Evolutionary conservation across 2,329 filamentous ascomycete species (phyloP).

Genomic region (Intubia oerlemansii): DNA sequence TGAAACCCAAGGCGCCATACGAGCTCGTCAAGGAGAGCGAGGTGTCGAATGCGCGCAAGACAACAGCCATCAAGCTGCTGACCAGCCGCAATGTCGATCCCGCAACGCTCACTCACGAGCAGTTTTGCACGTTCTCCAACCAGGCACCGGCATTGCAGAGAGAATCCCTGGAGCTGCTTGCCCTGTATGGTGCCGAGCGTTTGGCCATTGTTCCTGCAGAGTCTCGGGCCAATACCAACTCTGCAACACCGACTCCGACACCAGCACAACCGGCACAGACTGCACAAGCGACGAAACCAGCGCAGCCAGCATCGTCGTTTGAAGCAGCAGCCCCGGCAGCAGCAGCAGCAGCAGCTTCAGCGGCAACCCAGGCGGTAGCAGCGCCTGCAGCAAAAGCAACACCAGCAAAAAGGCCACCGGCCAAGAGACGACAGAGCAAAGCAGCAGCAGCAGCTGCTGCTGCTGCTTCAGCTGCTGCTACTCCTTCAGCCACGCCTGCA

Average conservation of each 20-base stretch:
- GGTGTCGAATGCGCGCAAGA: conserved; percentile 1
- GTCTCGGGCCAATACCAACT: conserved; percentile 9
- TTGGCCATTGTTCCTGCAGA: conserved; percentile 33
- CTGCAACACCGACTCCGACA: conserved; percentile 9
- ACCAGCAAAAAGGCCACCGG: too few relatives aligned
- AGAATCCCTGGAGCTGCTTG: conserved; percentile 32
- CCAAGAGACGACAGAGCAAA: not conserved
- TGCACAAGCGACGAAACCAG: not conserved
- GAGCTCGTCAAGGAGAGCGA: conserved; percentile 5
- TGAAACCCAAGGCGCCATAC: conserved; percentile 1
- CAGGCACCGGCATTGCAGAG: conserved; percentile 33
- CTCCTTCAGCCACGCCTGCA: not conserved
- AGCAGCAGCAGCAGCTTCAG: not conserved
- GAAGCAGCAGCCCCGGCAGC: not conserved
- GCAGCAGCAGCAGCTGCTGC: not conserved
- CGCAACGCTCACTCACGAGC: conserved; percentile 27
- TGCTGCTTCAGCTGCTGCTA: not conserved
- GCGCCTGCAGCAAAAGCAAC: too few relatives aligned
- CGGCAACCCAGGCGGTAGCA: too few relatives aligned
- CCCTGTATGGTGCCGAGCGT: conserved; percentile 33
- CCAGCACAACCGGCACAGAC: conserved; percentile 4
- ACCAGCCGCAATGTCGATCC: conserved; percentile 26
- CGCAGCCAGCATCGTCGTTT: too few relatives aligned
- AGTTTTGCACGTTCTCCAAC: conserved; percentile 38
- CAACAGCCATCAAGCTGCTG: conserved; percentile 21